phyloP scores from a whole-genome alignment of 2,329 filamentous ascomycete species.

The Fusarium sp. region DNA sequence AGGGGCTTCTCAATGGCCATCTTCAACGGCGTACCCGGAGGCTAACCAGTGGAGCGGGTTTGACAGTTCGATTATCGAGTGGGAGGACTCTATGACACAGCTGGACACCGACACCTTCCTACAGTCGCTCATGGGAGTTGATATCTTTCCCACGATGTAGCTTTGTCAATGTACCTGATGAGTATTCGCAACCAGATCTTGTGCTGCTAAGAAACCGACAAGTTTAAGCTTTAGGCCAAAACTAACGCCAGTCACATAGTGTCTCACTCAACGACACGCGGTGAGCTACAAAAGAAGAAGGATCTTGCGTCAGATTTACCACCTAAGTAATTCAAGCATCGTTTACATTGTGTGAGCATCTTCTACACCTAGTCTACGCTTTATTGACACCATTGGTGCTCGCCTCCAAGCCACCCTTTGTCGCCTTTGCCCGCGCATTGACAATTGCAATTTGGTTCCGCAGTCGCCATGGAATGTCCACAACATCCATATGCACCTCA shows the following conservation, averaged over 20 bases:
- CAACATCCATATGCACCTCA: conserved; percentile 18
- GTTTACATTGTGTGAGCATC: not conserved
- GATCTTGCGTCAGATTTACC: not conserved
- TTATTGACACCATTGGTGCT: not conserved
- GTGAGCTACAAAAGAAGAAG: too few relatives aligned
- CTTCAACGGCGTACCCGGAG: not conserved
- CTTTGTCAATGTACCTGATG: not conserved
- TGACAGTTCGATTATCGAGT: not conserved
- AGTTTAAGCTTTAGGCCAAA: too few relatives aligned
- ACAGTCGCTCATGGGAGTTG: not conserved
- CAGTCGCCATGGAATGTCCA: conserved; percentile 18
- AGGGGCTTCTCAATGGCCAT: not conserved
- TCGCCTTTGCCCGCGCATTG: conserved; percentile 1
- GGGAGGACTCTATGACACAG: not conserved
- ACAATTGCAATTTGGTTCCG: conserved; percentile 12
- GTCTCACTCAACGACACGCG: too few relatives aligned
- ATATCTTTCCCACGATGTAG: not conserved
- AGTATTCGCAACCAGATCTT: too few relatives aligned
- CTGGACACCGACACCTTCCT: not conserved
- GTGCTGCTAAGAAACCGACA: too few relatives aligned
- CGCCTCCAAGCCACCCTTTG: not conserved
- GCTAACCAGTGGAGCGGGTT: not conserved
- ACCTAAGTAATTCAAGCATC: not conserved
- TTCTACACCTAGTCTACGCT: not conserved
- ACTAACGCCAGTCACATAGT: too few relatives aligned